Conservation (phyloP, 257 asterid species). For the Leptodermis oblonga region DNA sequence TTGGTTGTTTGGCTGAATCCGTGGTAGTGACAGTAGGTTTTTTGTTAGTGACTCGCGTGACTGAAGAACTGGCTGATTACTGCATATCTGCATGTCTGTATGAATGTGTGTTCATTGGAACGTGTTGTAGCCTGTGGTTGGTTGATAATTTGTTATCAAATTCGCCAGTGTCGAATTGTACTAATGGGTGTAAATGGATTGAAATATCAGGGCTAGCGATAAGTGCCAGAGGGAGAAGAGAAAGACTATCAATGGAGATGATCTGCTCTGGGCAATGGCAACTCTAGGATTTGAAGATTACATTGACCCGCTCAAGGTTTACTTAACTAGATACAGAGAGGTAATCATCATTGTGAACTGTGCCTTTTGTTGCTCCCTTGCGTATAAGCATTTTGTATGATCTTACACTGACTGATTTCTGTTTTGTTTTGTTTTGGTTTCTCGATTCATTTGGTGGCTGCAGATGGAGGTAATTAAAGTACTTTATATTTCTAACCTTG, state of each 20-base stretch:
- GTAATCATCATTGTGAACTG: slow-evolving; percentile 26
- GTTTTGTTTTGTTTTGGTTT: slow-evolving; percentile 13
- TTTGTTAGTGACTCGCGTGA: neutral
- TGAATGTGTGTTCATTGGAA: neutral
- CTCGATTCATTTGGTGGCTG: slow-evolving; percentile 28
- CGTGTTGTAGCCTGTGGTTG: neutral
- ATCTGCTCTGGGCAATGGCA: slow-evolving; percentile 88
- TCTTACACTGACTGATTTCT: slow-evolving; percentile 25
- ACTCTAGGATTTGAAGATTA: slow-evolving; percentile 92
- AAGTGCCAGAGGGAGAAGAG: slow-evolving; percentile 92
- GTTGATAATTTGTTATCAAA: neutral
- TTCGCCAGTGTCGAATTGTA: no score
- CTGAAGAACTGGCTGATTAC: neutral
- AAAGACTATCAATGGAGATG: slow-evolving; percentile 89
- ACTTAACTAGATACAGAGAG: slow-evolving; percentile 78
- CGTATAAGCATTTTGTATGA: slow-evolving; percentile 7
- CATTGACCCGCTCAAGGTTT: slow-evolving; percentile 81
- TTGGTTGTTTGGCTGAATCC: neutral
- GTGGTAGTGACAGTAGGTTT: neutral
- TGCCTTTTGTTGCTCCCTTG: neutral
- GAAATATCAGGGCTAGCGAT: slow-evolving; percentile 70
- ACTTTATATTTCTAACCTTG: neutral
- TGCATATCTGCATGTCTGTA: neutral
- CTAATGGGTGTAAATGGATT: neutral
- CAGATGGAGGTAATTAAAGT: slow-evolving; percentile 79